Percentiles rank a stretch among this genome's conserved stretches.
Conservation (phyloP, 306 rosid genomes). For the Urtica urens region DNA sequence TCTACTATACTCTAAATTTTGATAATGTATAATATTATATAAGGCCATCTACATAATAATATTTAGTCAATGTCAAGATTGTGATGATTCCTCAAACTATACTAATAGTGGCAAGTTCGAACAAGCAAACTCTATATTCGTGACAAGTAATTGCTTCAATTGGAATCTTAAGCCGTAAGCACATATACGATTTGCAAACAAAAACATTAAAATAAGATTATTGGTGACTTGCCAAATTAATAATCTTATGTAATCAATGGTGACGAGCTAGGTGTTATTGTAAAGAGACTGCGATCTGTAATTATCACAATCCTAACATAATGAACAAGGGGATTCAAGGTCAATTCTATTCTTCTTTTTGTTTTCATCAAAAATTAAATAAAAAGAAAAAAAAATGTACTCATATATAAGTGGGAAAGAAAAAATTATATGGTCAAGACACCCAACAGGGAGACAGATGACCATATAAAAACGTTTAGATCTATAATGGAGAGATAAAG, state of each 20-base stretch:
- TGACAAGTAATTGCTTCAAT: slow-evolving; percentile 28
- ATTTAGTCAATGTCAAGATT: slow-evolving; percentile 16
- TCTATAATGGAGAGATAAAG: no score
- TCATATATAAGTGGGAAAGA: not conserved
- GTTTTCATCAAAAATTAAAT: not conserved
- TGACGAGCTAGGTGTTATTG: no score
- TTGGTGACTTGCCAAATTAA: slow-evolving; percentile 7
- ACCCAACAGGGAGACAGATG: slow-evolving; percentile 7
- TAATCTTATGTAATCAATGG: slow-evolving; percentile 7
- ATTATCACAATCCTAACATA: no score
- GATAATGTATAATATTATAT: slow-evolving; percentile 1
- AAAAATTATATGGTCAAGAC: not conserved
- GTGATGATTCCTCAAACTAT: slow-evolving; percentile 15
- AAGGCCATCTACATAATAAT: not conserved
- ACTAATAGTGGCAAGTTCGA: slow-evolving; percentile 1
- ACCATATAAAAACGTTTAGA: not conserved
- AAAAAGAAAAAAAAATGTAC: not conserved
- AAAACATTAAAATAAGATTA: not conserved
- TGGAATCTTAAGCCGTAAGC: slow-evolving; percentile 10
- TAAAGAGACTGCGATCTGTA: no score
- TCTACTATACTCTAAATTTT: slow-evolving; percentile 11
- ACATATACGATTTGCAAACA: slow-evolving; percentile 1
- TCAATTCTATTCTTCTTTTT: not conserved
- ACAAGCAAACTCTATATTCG: slow-evolving; percentile 20
- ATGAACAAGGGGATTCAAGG: no score